Evolutionary conservation across 2,329 filamentous ascomycete species (phyloP).

Genomic region (Pezicula rhizophila): DNA sequence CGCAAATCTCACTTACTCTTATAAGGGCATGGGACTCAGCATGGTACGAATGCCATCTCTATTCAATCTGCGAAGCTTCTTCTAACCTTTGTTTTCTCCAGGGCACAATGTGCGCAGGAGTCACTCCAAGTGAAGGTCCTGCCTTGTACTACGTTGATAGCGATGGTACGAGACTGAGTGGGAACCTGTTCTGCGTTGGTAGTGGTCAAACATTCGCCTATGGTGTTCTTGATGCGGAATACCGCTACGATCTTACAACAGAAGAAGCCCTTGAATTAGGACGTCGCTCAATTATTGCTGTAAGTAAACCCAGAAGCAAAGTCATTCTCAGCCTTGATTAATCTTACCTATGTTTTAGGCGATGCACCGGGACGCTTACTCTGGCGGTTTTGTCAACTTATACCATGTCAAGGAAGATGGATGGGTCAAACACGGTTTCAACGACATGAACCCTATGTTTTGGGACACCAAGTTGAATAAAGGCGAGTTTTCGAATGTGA

Average conservation of each 20-base stretch:
- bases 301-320: too few species aligned
- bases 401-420: constrained; percentile 99
- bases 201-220: constrained; percentile 99
- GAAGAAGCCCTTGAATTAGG: constrained; percentile 88
- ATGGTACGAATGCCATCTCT: constrained; percentile 46
- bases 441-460: constrained; percentile 97
- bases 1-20: constrained; percentile 94
- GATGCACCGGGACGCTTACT: constrained; percentile 97
- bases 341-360: constrained; percentile 35
- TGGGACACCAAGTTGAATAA: constrained; percentile 99
- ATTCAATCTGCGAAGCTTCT: too few species aligned
- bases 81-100: too few species aligned
- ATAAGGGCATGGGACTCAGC: constrained; percentile 97
- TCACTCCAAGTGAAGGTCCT: constrained; percentile 90
- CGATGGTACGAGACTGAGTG: constrained; percentile 85
- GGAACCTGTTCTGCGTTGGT: constrained; percentile 97
- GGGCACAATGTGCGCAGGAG: constrained; percentile 97
- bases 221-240: constrained; percentile 93
- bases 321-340: too few species aligned
- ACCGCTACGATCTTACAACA: constrained; percentile 76
- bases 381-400: constrained; percentile 95
- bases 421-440: constrained; percentile 98
- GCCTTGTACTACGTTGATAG: constrained; percentile 99
- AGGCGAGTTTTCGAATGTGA: constrained; percentile 72
- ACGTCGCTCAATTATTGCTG: constrained; percentile 29